Evolutionary conservation across 768 basidiomycete genomes (phyloP), one percentile per base, ranked within the genome.

Genomic region (Boletus pseudopeckii): DNA sequence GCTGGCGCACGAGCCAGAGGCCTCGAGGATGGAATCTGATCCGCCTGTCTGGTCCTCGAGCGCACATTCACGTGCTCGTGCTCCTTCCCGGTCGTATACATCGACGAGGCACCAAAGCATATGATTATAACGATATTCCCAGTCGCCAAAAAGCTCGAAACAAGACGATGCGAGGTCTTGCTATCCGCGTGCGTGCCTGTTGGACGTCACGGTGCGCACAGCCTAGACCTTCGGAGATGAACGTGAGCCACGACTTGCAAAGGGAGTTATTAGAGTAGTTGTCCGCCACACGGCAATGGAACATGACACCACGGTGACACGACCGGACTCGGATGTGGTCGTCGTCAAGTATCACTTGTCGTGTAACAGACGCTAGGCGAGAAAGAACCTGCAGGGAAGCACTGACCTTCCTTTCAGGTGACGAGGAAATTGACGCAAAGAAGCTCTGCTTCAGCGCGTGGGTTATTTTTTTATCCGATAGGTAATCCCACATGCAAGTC

Each of bases 211-310:
- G 20, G 10, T 1, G 28, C 9, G n/a, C 24, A 28, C 38, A 39
- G 14, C 28, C 45, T 32, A 24, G 54, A 45, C 59, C 59, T 30
- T 45, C 58, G 58, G 58, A 59, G 38, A 59, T 59, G 59, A 61
- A 51, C 48, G 49, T 59, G 58, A 37, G 36, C 24, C 4, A 26
- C 3, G 26, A 26, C 28, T 28, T 8, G 28, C 28, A 37, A 41
- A 45, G 15, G 52, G 28, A 28, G 24, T 40, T n/a, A 24, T 24
- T 4, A 4, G 0, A 24, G 24, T 24, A 4, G 24, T 24, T 5
- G 32, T 18, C n/a, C 3, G 26, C 30, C 20, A 37, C 10, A 33
- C 28, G 15, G 20, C 41, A 45, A 55, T 22, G 30, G 22, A 36
- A 13, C 9, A 18, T 9, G 36, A 38, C 22, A 28, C 28, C 22